Base-by-base conservation (phyloP, 768 basidiomycete genomes). In the Mycena alexandri region DNA sequence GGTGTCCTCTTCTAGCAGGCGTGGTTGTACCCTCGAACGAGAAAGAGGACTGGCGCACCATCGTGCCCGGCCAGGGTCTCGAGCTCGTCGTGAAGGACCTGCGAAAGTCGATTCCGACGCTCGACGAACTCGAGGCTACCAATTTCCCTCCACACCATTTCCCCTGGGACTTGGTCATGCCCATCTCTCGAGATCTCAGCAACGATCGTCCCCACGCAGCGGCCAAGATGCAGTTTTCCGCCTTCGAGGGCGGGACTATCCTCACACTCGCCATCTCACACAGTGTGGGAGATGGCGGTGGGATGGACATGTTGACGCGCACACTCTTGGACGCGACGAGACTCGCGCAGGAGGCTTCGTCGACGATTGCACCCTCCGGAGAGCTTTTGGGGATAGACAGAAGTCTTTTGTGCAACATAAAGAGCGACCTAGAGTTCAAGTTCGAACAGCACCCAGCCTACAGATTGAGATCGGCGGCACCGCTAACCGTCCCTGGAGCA, bases 201-300 rank as follows among this genome's bases (percentile, higher is more conserved):
- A 29, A 29, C 22, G 53, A 63, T 52, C 42, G 13, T 17, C 52
- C 62, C 14, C 55, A 54, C 17, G 62, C 38, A 25, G 62, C 62
- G 55, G 55, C 42, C 55, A 63, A 63, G 41, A n/a, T 63, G 51
- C 62, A 63, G 43, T 63, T 63, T 42, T 55, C 41, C 42, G 53
- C 42, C n/a, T 55, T 63, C 55, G 53, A 47, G 21, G 62, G 62
- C 53, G 62, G 62, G 9, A 63, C 62, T 24, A 55, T 63, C 43
- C 62, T 63, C 29, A 63, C 62, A 3, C 34, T 63, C 29, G 62
- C 62, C 43, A 56, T 56, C 52, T 63, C 62, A 36, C 62, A 63
- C 36, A 14, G 11, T 19, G 62, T 63, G 11, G 43, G 52, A 12
- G 62, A 63, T 21, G 62, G 62, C 11, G 46, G 33, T 25, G 62